These are phyloP conservation scores for Colletotrichum lindemuthianum DNA, from an alignment of 2,329 filamentous ascomycete genomes.

Conservation along the genomic window DNA sequence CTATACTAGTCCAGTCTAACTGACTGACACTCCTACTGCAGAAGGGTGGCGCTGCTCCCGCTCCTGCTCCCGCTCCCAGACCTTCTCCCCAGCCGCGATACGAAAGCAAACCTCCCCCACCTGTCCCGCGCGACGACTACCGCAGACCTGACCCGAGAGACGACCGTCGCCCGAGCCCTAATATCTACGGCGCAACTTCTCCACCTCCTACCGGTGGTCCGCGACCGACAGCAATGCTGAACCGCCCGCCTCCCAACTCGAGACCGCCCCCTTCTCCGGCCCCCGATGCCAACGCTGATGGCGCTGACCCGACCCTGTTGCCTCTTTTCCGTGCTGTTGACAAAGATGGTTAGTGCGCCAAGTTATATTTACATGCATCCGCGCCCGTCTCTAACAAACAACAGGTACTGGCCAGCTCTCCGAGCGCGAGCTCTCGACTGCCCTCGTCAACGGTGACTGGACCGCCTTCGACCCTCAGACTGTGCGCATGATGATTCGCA, in stretches of 20 bases:
- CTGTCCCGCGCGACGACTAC: conserved; percentile 47
- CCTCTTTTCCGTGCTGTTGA: conserved; percentile 93
- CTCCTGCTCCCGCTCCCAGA: conserved; percentile 24
- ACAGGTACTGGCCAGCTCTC: conserved; percentile 82
- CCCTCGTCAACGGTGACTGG: conserved; percentile 96
- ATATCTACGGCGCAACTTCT: conserved; percentile 59
- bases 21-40: conserved; percentile 30
- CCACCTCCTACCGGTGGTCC: conserved; percentile 59
- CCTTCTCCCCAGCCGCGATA: conserved; percentile 50
- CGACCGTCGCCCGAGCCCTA: conserved; percentile 40
- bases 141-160: conserved; percentile 38
- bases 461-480: conserved; percentile 93
- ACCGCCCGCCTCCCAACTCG: conserved; percentile 65
- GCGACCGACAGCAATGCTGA: conserved; percentile 53
- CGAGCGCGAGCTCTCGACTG: conserved; percentile 86
- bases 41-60: conserved; percentile 37
- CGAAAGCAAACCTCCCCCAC: conserved; percentile 59
- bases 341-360: conserved; percentile 70
- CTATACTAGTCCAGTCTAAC: not conserved
- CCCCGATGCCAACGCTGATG: conserved; percentile 54
- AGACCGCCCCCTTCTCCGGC: conserved; percentile 74
- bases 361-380: not conserved
- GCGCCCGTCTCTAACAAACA: conserved; percentile 22
- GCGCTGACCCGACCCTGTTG: conserved; percentile 78
- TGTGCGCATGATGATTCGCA: conserved; percentile 98